phyloP scores from a whole-genome alignment of 1,284 basidiomycete genomes.

The Tylopilus orsonianus region DNA sequence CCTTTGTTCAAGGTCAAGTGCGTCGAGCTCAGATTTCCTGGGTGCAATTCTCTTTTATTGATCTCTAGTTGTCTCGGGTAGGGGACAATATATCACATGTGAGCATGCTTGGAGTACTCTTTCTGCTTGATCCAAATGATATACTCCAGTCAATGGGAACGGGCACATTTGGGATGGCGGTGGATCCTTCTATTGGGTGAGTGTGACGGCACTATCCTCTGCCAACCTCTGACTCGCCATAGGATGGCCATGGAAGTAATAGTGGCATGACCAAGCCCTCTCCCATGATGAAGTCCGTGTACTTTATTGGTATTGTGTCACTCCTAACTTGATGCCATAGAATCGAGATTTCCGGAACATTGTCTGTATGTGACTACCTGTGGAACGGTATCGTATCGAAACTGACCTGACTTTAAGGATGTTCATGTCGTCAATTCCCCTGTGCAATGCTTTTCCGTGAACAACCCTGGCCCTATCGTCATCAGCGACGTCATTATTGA shows the following conservation, averaged over 20 bases:
- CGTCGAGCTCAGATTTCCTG: conserved; percentile 5
- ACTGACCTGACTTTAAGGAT: conserved; percentile 24
- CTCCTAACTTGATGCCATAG: conserved; percentile 10
- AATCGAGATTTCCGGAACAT: conserved; percentile 26
- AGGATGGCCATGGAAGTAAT: conserved; percentile 46
- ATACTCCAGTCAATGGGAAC: conserved; percentile 45
- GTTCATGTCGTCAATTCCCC: conserved; percentile 49
- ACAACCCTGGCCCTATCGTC: conserved; percentile 32
- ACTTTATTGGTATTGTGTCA: not conserved
- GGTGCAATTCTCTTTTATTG: not conserved
- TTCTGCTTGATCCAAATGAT: not conserved
- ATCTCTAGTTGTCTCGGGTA: conserved; percentile 13
- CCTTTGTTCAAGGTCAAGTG: conserved; percentile 37
- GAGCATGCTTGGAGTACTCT: conserved; percentile 9
- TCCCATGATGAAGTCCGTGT: conserved; percentile 50
- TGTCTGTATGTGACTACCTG: conserved; percentile 16
- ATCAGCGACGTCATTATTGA: conserved; percentile 42
- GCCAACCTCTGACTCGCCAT: conserved; percentile 1
- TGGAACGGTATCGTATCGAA: not conserved
- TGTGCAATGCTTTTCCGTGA: conserved; percentile 37
- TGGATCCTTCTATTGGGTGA: conserved; percentile 44
- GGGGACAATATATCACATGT: conserved; percentile 43
- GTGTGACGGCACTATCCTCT: not conserved
- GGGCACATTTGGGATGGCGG: conserved; percentile 46
- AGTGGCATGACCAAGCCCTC: conserved; percentile 42